Evolutionary conservation across 148 eudicot species (phyloP).

Genomic region (Chenopodium berlandieri): DNA sequence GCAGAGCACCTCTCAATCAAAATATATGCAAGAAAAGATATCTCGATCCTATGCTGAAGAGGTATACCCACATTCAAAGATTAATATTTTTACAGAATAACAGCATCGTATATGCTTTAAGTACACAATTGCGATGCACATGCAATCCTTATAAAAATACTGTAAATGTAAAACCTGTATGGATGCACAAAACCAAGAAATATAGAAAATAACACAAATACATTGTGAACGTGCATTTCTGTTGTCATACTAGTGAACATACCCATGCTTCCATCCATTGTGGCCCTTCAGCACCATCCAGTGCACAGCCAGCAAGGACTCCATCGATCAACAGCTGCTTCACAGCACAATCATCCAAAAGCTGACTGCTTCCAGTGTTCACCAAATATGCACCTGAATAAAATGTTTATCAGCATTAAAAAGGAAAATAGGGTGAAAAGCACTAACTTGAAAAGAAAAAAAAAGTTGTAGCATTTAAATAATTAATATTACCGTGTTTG

Average conservation of each 20-base stretch:
- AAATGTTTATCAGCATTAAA: conserved; percentile 4
- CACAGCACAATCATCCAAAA: conserved; percentile 97
- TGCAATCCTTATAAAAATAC: not conserved
- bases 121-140: not conserved
- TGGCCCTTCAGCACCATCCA: conserved; percentile 99
- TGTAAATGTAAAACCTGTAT: not conserved
- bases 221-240: too few species aligned
- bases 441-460: not conserved
- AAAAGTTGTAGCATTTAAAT: not conserved
- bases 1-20: too few species aligned
- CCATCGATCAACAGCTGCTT: conserved; percentile 96
- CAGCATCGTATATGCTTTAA: not conserved
- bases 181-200: not conserved
- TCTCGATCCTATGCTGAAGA: not conserved
- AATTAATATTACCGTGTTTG: conserved; percentile 66
- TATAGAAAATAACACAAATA: too few species aligned
- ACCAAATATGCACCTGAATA: conserved; percentile 86
- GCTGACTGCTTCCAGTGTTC: conserved; percentile 97
- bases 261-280: conserved; percentile 99
- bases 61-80: not conserved
- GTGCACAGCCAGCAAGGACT: conserved; percentile 93
- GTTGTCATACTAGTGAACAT: conserved; percentile 35
- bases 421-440: conserved; percentile 1
- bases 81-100: not conserved
- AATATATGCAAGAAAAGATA: not conserved